Conservation (phyloP, 345 rosid species). For the Alliaria petiolata region DNA sequence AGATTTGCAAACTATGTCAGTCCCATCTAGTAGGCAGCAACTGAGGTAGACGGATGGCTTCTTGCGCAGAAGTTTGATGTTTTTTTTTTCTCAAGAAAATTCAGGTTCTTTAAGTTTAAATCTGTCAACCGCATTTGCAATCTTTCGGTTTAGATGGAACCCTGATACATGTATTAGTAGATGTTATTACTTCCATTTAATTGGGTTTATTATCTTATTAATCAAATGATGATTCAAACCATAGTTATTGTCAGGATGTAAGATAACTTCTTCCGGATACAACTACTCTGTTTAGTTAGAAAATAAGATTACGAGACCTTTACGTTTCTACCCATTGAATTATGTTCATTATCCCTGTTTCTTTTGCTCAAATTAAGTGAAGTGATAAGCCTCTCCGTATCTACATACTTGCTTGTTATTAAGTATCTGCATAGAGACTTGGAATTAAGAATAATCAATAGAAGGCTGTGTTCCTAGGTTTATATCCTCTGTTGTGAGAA, state of each 20-base stretch:
- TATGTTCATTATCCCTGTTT: not conserved
- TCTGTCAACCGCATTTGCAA: not conserved
- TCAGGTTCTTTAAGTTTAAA: conserved; percentile 22
- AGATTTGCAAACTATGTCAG: conserved; percentile 76
- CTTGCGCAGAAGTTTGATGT: conserved; percentile 3
- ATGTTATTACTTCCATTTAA: not conserved
- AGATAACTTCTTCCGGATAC: not conserved
- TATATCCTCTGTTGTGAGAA: not conserved
- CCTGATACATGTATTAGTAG: not conserved
- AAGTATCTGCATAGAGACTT: not conserved
- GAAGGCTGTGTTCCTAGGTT: not conserved
- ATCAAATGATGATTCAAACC: conserved; percentile 7
- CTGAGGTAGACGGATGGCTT: conserved; percentile 1
- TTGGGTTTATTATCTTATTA: conserved; percentile 7
- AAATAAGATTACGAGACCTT: not conserved
- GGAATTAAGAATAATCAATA: no score
- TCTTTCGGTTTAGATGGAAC: not conserved
- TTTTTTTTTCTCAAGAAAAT: not conserved
- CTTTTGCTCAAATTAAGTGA: not conserved
- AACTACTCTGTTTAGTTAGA: not conserved
- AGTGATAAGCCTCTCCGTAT: not conserved
- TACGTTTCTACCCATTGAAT: not conserved
- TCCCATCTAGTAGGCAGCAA: conserved; percentile 53
- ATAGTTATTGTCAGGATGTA: conserved; percentile 8
- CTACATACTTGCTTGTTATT: not conserved